Evolutionary conservation across 208 protist genomes (phyloP), one percentile per base, ranked within the genome.

Genomic region (Crithidia brevicula): DNA sequence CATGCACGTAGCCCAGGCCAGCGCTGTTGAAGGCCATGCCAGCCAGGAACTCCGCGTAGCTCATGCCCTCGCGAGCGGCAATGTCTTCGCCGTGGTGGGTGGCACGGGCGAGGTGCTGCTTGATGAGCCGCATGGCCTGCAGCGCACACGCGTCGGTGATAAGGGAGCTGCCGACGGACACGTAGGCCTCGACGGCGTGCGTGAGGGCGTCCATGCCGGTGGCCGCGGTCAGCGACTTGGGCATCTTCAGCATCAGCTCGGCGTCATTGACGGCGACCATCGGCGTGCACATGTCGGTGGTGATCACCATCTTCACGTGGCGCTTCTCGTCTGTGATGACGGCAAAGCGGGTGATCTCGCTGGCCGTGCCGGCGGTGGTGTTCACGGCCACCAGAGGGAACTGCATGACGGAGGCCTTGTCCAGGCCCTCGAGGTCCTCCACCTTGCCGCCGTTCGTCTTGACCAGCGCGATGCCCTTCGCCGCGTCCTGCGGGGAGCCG

Each of bases 1-100:
- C 89, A 66, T 98, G 94, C 61, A 89, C 85, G 67, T 94, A 89
- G 51, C 89, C 94, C 25, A 98, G 79, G 40, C 92, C 90, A 15
- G 88, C 90, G 69, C 89, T 95, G 72, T 91, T 88, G 74, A 98
- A 98, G 43, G 94, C 94, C 82, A 98, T 96, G 31, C 93, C 94
- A 36, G 92, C 92, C 33, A 97, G 77, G 54, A 79, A 86, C 69
- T 93, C 76, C 3, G 87, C 91, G 58, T 92, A 86, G 65, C 88
- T 86, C 86, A 97, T 96, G 63, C 85, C 82, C 72, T 91, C 84
- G 31, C 92, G 79, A 0, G 92, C 85, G 27, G 38, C 69, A 25
- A 77, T 64, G 53, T 89, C 64, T 47, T 46, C 76, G 43, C 81
- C 81, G 30, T 91, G 60, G 67, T 75, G 58, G 27, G 82, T 84